Base-by-base conservation (phyloP, 2,329 filamentous ascomycete species). In the Aspergillus hortae region DNA sequence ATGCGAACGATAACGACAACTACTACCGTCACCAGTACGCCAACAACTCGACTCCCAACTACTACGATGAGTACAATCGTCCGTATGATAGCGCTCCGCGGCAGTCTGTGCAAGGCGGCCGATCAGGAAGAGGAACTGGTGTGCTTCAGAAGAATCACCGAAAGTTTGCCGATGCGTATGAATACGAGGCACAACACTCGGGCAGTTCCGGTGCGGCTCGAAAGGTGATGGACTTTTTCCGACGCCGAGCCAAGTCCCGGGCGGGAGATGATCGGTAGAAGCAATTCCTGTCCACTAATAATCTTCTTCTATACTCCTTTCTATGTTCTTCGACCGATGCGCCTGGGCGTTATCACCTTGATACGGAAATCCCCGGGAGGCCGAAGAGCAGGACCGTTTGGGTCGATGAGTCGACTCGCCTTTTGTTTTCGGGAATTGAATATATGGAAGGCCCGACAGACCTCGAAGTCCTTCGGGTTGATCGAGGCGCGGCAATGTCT, bases 201-300 rank as follows among this genome's bases (percentile, higher is more conserved):
- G 92, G 92, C 42, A 95, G 89, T 70, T 92, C 86, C 58, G 90
- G 90, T 51, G 89, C 91, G 3, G 91, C 92, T 12, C 87, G 92
- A 69, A 86, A 90, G 67, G 94, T 99, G 36, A 97, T 99, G 92
- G 92, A 99, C 74, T 96, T 97, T 73, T 99, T 99, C 78, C 82
- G 94, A 62, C 82, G 92, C 69, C 83, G 92, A 68, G 90, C 89
- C 51, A 90, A 87, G 74, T 89, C 86, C 61, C 80, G 88, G 65
- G 82, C 80, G 51, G 74, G 70, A 27, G 72, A 74, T 33, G 71
- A 74, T 43, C 69, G 66, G 51, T 72, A 65, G 66, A 21, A 9
- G 23, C 33, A 4, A 0, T 14, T 14, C 15, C 33, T 46, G 17
- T 36, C 11, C 4, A 23, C 15, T 36, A 9, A 10, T 49, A n/a